Evolutionary conservation across 2,329 filamentous ascomycete species (phyloP), one percentile per base, ranked within the genome.

Genomic region (Sarocladiaceae sp.): DNA sequence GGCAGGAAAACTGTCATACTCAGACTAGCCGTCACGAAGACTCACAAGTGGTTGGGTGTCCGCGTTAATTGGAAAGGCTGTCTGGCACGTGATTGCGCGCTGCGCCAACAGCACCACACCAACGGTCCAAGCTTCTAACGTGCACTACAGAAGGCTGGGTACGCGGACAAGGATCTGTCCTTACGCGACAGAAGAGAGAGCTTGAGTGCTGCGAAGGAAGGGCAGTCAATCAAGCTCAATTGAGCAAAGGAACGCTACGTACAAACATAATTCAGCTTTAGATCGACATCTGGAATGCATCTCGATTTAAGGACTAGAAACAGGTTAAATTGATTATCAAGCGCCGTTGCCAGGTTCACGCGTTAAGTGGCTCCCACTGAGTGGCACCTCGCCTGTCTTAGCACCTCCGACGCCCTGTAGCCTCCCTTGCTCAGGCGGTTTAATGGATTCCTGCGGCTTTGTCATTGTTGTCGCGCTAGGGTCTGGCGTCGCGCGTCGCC

Each of bases 401-500:
- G 44, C 25, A 29, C 7, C 25, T 26, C 10, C 17, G 33, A 28
- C 26, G 44, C 44, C 25, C 47, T 37, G 47, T 6, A 50, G 22
- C 29, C 29, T 17, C 47, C 29, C 29, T 50, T 10, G 47, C 7
- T 12, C 29, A 26, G 47, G 33, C 35, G 35, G 53, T 54, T 57
- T 56, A 57, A 57, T 57, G 54, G 56, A 58, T 62, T 60, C 56
- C 59, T 55, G 44, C 23, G 28, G 55, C 52, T 58, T 52, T 53
- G 54, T 55, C 54, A 54, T 57, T 57, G 54, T 62, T 60, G 59
- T 59, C 60, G 56, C 60, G 60, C 60, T 60, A 62, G 52, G 52
- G 49, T 56, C 54, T 56, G 55, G 57, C 55, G 56, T 57, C 53
- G 55, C 58, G 58, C 56, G 56, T 58, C 51, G 35, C 46, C 51